Evolutionary conservation across 192 early-diverging fungal species (phyloP).

Genomic region (Lobulomyces angularis): DNA sequence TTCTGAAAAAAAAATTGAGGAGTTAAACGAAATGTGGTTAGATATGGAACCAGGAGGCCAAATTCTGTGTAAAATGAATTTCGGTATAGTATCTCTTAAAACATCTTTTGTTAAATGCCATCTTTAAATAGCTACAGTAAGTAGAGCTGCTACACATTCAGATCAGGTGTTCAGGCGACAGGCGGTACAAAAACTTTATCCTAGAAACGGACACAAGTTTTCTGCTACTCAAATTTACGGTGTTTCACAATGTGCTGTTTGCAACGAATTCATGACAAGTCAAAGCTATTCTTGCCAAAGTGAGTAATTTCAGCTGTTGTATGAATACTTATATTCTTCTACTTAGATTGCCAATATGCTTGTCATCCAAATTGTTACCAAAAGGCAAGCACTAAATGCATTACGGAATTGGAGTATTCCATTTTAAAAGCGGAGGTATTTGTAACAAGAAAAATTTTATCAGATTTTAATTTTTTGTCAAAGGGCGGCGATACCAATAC

Average conservation of each 20-base stretch:
- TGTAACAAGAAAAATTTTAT: too few relatives aligned
- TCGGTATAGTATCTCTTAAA: constrained; percentile 37
- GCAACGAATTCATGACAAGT: constrained; percentile 76
- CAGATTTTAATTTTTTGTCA: background rate
- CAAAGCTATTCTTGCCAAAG: constrained; percentile 84
- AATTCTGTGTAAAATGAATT: constrained; percentile 72
- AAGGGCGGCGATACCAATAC: constrained; percentile 57
- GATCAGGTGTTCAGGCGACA: constrained; percentile 31
- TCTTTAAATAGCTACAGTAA: constrained; percentile 2
- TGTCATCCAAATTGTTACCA: constrained; percentile 76
- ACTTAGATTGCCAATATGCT: constrained; percentile 72
- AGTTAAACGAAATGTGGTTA: constrained; percentile 69
- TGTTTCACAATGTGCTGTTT: constrained; percentile 89
- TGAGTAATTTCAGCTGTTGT: constrained; percentile 11
- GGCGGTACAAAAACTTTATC: constrained; percentile 32
- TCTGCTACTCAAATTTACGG: constrained; percentile 76
- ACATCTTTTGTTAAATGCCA: background rate
- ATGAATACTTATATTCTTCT: background rate
- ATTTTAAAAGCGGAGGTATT: constrained; percentile 6
- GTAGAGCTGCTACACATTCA: constrained; percentile 10
- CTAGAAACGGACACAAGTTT: constrained; percentile 80
- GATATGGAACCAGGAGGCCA: constrained; percentile 92
- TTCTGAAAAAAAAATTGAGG: constrained; percentile 11
- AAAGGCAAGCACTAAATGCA: constrained; percentile 87
- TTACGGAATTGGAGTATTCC: constrained; percentile 38